Evolutionary conservation across 2,329 filamentous ascomycete genomes (phyloP).

Genomic region (Aspergillus unguis): DNA sequence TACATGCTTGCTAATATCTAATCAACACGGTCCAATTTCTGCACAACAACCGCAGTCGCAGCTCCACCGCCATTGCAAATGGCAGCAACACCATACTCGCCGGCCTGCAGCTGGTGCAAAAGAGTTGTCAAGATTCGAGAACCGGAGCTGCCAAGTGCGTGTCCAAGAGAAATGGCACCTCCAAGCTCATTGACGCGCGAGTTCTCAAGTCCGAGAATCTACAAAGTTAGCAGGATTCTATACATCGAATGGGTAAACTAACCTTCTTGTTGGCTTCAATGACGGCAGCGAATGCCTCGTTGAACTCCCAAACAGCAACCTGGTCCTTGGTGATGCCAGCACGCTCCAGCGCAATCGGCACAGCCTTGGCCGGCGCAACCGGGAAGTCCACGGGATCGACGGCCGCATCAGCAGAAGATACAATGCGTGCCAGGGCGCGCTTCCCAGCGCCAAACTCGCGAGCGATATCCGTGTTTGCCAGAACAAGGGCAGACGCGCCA

Average conservation of each 20-base stretch:
- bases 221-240: not conserved
- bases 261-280: slow-evolving; percentile 93
- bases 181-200: slow-evolving; percentile 84
- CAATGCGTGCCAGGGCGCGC: slow-evolving; percentile 81
- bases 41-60: slow-evolving; percentile 85
- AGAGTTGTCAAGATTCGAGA: slow-evolving; percentile 86
- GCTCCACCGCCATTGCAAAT: slow-evolving; percentile 97
- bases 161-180: slow-evolving; percentile 86
- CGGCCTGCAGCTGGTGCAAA: slow-evolving; percentile 84
- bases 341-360: slow-evolving; percentile 81
- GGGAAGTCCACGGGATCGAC: slow-evolving; percentile 92
- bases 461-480: slow-evolving; percentile 77
- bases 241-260: slow-evolving; percentile 16
- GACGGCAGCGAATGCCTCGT: slow-evolving; percentile 94
- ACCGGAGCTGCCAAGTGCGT: slow-evolving; percentile 89
- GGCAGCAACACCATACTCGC: slow-evolving; percentile 90
- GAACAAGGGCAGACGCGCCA: slow-evolving; percentile 82
- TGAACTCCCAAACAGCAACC: slow-evolving; percentile 95
- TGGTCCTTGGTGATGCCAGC: slow-evolving; percentile 89
- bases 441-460: slow-evolving; percentile 74
- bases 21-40: slow-evolving; percentile 62
- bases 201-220: slow-evolving; percentile 75
- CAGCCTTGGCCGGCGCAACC: slow-evolving; percentile 84
- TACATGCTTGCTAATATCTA: slow-evolving; percentile 17
- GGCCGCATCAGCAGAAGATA: slow-evolving; percentile 83